phyloP scores from a whole-genome alignment of 441 rosid species.

The Corymbia citriodora region DNA sequence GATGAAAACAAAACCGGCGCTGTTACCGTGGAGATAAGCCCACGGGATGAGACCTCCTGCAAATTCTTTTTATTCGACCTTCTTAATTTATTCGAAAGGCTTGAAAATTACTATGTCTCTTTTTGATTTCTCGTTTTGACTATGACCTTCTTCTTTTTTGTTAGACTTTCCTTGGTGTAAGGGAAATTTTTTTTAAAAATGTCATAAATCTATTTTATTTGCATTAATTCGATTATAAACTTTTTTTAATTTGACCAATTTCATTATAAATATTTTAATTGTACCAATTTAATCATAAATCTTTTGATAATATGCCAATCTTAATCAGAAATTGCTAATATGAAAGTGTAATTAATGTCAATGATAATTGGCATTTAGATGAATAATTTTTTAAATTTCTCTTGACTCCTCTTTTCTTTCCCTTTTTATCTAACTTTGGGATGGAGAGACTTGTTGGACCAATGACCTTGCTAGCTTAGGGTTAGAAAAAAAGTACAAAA shows the following conservation, averaged over 20 bases:
- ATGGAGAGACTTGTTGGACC: background rate
- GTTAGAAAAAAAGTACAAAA: background rate
- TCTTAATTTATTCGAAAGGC: background rate
- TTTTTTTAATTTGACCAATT: rapidly evolving
- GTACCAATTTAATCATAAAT: too few relatives aligned
- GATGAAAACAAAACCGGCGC: background rate
- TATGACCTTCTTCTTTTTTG: background rate
- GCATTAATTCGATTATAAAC: rapidly evolving
- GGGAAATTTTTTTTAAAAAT: too few relatives aligned
- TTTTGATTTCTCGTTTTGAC: background rate
- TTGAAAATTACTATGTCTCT: background rate
- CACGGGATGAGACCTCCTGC: background rate
- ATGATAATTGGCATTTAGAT: rapidly evolving
- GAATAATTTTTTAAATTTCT: background rate
- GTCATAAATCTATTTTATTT: too few relatives aligned
- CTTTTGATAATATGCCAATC: too few relatives aligned
- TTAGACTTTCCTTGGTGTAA: too few relatives aligned
- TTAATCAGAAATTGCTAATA: rapidly evolving
- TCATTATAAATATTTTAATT: rapidly evolving
- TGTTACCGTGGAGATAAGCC: background rate
- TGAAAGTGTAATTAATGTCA: rapidly evolving
- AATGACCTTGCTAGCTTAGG: background rate
- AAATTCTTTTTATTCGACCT: background rate
- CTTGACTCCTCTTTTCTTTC: too few relatives aligned
- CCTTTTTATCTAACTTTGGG: too few relatives aligned